Evolutionary conservation across 257 asterid genomes (phyloP), one percentile per base, ranked within the genome.

Genomic region (Linaria vulgaris): DNA sequence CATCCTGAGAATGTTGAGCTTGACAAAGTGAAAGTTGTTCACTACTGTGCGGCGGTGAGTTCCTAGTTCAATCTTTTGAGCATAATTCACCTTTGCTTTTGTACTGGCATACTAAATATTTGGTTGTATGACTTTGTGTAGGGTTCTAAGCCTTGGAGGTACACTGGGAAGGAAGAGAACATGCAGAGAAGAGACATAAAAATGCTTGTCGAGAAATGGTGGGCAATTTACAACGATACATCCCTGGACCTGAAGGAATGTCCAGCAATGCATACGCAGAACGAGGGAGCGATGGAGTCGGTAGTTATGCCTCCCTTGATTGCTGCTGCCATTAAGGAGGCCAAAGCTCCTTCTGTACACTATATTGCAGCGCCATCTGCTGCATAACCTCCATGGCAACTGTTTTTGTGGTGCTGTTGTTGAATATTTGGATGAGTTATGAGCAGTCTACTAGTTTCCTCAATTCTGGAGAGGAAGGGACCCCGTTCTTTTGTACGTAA

Each of bases 141-240:
- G 76, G 85, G 80, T 12, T 69, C 83, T n/a, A 82, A 82, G 83
- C 85, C 88, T 0, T 82, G 90, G 90, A 78, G 85, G 48, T 83
- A 64, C 31, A 80, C 83, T 0, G 90, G 80, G 1, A 69, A 71
- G 34, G 86, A 76, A 47, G 81, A 80, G 54, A 78, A 80, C 66
- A 78, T 83, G 89, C 62, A 70, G 3, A 73, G 89, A 39, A 76
- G 60, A 13, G 89, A 83, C 70, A 78, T 80, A 43, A 83, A 73
- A 16, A 68, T 71, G 76, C 60, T 83, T 54, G 80, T 83, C 0
- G 58, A 67, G 55, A 83, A 80, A 21, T 80, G 90, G 90, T 68
- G 81, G 85, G 81, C 76, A 3, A 72, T 83, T 13, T 83, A 72
- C 64, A 25, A 59, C 0, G 85, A 83, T 30, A 78, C 44, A 15